Conservation (phyloP, 2,329 filamentous ascomycete genomes). For the Calonectria hawksworthii region DNA sequence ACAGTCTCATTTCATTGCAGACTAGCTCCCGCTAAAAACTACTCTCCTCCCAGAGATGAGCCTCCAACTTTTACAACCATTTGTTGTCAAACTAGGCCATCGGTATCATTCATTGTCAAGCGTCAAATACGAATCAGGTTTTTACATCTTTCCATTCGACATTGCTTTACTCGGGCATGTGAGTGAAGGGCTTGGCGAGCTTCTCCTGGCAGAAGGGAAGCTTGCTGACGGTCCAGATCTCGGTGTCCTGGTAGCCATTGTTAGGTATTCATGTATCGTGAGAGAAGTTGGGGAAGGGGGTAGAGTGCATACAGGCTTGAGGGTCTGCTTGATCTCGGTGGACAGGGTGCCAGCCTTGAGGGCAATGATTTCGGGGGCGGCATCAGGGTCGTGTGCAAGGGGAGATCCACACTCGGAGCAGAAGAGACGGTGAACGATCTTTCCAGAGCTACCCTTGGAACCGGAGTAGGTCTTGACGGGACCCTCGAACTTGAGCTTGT, state of each 20-base stretch:
- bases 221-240: conserved; percentile 79
- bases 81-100: background rate
- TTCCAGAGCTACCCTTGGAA: conserved; percentile 69
- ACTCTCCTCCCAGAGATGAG: background rate
- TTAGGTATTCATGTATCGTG: conserved; percentile 19
- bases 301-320: conserved; percentile 70
- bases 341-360: conserved; percentile 77
- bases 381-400: conserved; percentile 78
- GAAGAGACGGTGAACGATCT: conserved; percentile 77
- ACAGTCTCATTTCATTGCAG: conserved; percentile 1
- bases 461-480: conserved; percentile 75
- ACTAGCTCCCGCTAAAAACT: background rate
- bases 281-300: no score
- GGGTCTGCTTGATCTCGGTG: conserved; percentile 74
- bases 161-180: conserved; percentile 70
- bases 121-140: background rate
- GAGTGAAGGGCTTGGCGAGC: conserved; percentile 72
- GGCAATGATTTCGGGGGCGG: conserved; percentile 78
- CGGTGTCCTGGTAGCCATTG: conserved; percentile 65
- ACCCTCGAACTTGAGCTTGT: conserved; percentile 73
- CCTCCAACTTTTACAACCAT: background rate
- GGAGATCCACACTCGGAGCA: conserved; percentile 78
- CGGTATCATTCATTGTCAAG: conserved; percentile 21
- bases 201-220: conserved; percentile 78
- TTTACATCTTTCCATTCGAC: background rate